Evolutionary conservation across 2,329 filamentous ascomycete genomes (phyloP).

Genomic region (Beauveria medogensis): DNA sequence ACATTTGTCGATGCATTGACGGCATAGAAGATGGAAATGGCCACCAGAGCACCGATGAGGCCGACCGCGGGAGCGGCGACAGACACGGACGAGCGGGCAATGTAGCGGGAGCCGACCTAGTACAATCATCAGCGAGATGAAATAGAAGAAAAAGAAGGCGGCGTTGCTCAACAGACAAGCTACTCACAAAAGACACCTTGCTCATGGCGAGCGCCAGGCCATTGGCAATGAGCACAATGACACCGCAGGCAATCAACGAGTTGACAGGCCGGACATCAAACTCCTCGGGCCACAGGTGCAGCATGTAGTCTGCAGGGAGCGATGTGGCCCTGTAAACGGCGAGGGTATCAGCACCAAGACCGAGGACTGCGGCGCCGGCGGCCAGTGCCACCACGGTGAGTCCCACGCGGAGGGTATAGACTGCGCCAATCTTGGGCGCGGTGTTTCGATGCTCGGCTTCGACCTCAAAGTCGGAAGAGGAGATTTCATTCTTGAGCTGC

Average conservation of each 20-base stretch:
- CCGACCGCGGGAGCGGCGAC: conserved; percentile 22
- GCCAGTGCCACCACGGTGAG: conserved; percentile 43
- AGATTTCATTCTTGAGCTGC: conserved; percentile 31
- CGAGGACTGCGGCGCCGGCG: conserved; percentile 44
- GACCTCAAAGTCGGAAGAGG: conserved; percentile 41
- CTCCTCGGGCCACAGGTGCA: conserved; percentile 50
- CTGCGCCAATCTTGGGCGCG: conserved; percentile 29
- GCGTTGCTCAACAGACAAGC: neutral
- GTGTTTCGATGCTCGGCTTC: conserved; percentile 30
- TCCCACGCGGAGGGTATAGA: conserved; percentile 38
- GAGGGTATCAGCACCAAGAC: conserved; percentile 45
- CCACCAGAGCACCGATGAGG: conserved; percentile 37
- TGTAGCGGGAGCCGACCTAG: conserved; percentile 15
- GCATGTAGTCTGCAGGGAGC: conserved; percentile 35
- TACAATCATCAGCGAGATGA: neutral
- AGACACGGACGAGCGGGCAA: conserved; percentile 14
- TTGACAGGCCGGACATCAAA: conserved; percentile 50
- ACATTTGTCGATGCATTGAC: conserved; percentile 43
- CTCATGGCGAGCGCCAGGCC: conserved; percentile 38
- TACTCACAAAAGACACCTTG: conserved; percentile 43
- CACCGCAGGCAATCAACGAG: conserved; percentile 44
- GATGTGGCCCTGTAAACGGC: conserved; percentile 48
- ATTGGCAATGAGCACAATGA: conserved; percentile 41
- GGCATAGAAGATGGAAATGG: conserved; percentile 49
- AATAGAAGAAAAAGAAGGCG: no score